Evolutionary conservation across 176 grass and related monocot genomes (phyloP).

Genomic region (Eleusine indica): DNA sequence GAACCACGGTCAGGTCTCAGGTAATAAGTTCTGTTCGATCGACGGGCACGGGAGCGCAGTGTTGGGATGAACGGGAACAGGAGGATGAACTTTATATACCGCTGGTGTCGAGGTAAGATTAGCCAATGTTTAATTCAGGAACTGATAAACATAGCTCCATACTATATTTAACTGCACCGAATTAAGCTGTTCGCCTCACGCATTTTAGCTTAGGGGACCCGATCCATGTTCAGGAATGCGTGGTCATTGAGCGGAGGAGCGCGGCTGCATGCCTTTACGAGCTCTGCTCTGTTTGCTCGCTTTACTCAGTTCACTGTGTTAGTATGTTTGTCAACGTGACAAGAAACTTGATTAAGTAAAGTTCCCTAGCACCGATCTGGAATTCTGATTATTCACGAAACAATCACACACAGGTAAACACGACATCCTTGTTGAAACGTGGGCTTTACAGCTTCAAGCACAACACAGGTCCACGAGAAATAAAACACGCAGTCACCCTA

Average conservation of each 20-base stretch:
- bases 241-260: neutral
- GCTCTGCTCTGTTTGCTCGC: neutral
- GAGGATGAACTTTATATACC: neutral
- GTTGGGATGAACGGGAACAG: neutral
- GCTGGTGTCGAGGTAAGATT: neutral
- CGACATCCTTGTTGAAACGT: neutral
- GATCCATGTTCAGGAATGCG: neutral
- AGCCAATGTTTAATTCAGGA: neutral
- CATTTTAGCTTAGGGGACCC: neutral
- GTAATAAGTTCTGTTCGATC: neutral
- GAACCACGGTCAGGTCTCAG: neutral
- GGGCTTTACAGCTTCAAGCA: neutral
- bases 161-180: neutral
- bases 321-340: neutral
- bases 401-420: neutral
- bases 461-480: neutral
- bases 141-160: neutral
- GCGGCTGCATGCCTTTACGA: neutral
- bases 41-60: neutral
- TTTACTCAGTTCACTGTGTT: neutral
- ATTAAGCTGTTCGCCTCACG: neutral
- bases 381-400: neutral
- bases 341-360: neutral
- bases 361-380: neutral
- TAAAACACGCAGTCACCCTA: neutral